Base-by-base conservation (phyloP, 257 asterid species). In the Solanum pinnatisectum region DNA sequence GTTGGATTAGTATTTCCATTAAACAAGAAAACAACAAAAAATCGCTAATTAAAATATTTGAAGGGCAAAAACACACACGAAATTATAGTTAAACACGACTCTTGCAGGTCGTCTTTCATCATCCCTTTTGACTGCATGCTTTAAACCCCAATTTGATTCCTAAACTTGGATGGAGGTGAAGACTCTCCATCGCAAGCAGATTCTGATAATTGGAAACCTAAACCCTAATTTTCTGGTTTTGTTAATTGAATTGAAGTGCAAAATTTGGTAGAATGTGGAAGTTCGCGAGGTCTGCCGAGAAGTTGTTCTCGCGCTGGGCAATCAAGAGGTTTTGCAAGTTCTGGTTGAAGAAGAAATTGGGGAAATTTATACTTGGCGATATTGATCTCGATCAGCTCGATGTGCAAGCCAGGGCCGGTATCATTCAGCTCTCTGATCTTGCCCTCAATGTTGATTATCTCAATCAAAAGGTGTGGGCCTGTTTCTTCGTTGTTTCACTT, bases 231-330 rank as follows among this genome's bases (percentile, higher is more conserved):
- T 78, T 40, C 36, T 78, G 60, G 0, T n/a, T 78, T 44, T 78
- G 60, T 35, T 79, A 84, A 73, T 36, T 52, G 70, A 86, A 18
- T 40, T 71, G 84, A 81, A 40, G 88, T 87, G 56, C 12, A 4
- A 27, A 88, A 52, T 36, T 36, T 22, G 82, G 49, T 74, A 74
- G 49, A 74, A 97, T 97, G 99, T 97, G 98, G 98, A 92, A 91
- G 88, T 91, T 97, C 84, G 91, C 99, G 67, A 96, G 94, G 93
- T 94, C 98, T 90, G 98, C 99, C 52, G 99, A 97, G 94, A 96
- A 98, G 92, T 91, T 94, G 98, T 94, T 97, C 93, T 95, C 99
- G 67, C 99, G 99, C 83, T 97, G 98, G 99, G 99, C 99, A 44
- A 90, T 97, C 25, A 94, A 94, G 87, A 94, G 98, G 84, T 89